Base-by-base conservation (phyloP, 148 eudicot species). In the Pouteria glomerata region DNA sequence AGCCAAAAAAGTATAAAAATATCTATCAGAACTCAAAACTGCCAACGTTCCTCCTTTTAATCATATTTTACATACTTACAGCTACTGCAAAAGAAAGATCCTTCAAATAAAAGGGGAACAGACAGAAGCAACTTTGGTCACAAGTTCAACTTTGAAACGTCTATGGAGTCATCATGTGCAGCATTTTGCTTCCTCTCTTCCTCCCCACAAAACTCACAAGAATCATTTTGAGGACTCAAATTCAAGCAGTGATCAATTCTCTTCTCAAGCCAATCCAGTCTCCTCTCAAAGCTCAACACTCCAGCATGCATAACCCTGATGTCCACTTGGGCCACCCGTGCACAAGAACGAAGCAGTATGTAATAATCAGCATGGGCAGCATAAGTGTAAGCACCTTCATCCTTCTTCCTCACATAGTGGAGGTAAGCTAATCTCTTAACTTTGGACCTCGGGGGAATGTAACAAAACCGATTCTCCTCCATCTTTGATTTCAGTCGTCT, bases 301-400 rank as follows among this genome's bases (percentile, higher is more conserved):
- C 89, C 88, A 19, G 31, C 26, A 78, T 95, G 97, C 91, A 95
- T 76, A 66, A 78, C 66, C 77, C 99, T 85, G 21, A 79, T 55
- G 77, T 92, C 96, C 31, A 95, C 88, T 70, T 78, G 79, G 0
- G 84, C 96, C 35, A 82, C 88, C 75, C 79, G 82, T 0, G 97
- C 92, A 79, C 94, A 95, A 63, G 87, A 83, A 34, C 93, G 82
- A 71, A 95, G 90, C 73, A 95, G 70, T 58, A 92, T 79, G 74
- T 92, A 95, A 63, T 92, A 92, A 81, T 95, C 96, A 5, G 89
- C 92, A 80, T 90, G 97, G 15, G 88, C 92, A 16, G 82, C 89
- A 61, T 86, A 88, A 0, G 78, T 63, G 41, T 78, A 83, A 2
- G 82, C 84, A 63, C 91, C 89, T 11, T 77, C 84, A 37, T 78